These are phyloP conservation scores for Trifolium fragiferum DNA, from an alignment of 306 rosid genomes.

Conservation along the genomic window DNA sequence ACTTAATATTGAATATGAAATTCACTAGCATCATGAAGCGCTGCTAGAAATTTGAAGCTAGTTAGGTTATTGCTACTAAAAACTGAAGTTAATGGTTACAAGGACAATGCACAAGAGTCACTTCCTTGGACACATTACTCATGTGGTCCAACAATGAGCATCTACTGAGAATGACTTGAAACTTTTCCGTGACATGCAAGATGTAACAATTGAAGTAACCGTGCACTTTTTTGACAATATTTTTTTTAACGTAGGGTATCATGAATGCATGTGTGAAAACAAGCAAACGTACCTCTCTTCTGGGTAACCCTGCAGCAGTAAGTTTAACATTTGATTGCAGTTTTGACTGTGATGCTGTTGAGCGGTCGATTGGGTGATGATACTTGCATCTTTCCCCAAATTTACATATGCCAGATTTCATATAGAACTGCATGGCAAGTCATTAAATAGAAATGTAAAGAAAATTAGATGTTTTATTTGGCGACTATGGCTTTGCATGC, in stretches of 20 bases:
- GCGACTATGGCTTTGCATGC: neutral
- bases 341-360: slow-evolving; percentile 60
- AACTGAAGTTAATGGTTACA: neutral
- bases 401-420: slow-evolving; percentile 94
- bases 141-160: slow-evolving; percentile 22
- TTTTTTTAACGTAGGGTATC: neutral
- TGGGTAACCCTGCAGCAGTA: slow-evolving; percentile 91
- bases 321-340: slow-evolving; percentile 65
- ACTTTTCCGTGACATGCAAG: slow-evolving; percentile 3
- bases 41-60: slow-evolving; percentile 2
- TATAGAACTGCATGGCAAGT: slow-evolving; percentile 63
- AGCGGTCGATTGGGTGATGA: slow-evolving; percentile 89
- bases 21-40: slow-evolving; percentile 12
- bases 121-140: neutral
- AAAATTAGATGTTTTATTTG: slow-evolving; percentile 10
- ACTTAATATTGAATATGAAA: slow-evolving; percentile 9
- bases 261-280: slow-evolving; percentile 16
- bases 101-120: slow-evolving; percentile 19
- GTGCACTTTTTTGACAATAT: slow-evolving; percentile 8
- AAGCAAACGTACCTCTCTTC: slow-evolving; percentile 81
- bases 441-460: slow-evolving; percentile 9
- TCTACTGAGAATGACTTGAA: slow-evolving; percentile 18
- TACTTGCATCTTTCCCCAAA: slow-evolving; percentile 86
- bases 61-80: slow-evolving; percentile 8
- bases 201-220: neutral